Base-by-base conservation (phyloP, 371 early-diverging fungal species). In the Mucor mucedo region DNA sequence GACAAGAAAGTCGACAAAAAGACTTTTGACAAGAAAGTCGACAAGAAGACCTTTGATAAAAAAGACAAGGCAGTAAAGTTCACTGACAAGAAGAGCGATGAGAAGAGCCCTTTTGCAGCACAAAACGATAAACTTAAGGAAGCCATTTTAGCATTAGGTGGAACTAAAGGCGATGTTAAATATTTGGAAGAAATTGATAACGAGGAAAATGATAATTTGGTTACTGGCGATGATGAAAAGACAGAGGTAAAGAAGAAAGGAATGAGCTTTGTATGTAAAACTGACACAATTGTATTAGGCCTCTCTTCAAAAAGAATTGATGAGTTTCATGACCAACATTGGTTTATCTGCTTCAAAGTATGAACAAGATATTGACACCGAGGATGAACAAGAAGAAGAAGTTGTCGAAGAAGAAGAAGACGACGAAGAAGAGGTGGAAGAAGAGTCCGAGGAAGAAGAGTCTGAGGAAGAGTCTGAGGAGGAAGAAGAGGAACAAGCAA, bases 161-260 rank as follows among this genome's bases (percentile, higher is more conserved):
- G 78, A 52, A 75, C 78, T 16, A 70, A 73, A 39, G 76, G 73
- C 38, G 78, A 78, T 61, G 14, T 78, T 28, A 71, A 70, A 39
- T 75, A 68, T 44, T 57, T 78, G 48, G 71, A 78, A 47, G 44
- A 62, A 40, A 50, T 78, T 14, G 75, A 75, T 56, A 29, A 32
- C 2, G 73, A 71, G 30, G 67, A 65, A 14, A 65, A 45, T 52
- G 73, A 75, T 11, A 73, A 72, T 3, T 32, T 78, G 33, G 40
- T 70, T 21, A 69, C 69, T 6, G 48, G 62, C 33, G 62, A 38
- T 27, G 45, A 44, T 27, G 53, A 8, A 14, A 42, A 63, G 16
- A 58, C 65, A 16, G 54, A 62, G 64, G 70, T 67, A 59, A 57
- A 11, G 9, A 27, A 13, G 11, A 9, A 61, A 40, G 7, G 45